Base-by-base conservation (phyloP, 306 rosid genomes). In the Amphicarpaea edgeworthii region DNA sequence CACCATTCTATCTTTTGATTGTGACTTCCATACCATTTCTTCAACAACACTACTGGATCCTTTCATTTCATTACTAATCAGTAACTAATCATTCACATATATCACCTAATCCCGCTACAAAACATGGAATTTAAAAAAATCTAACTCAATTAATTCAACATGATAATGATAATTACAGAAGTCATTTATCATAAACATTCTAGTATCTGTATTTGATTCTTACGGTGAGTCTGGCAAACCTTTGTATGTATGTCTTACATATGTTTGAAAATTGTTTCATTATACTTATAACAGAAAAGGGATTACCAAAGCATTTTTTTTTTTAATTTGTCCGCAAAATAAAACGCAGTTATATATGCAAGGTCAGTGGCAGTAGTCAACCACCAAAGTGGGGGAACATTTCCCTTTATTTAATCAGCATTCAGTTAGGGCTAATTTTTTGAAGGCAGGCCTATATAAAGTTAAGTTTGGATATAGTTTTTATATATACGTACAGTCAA, bases 241-340 rank as follows among this genome's bases (percentile, higher is more conserved):
- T n/a, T n/a, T n/a, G n/a, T n/a, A n/a, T n/a, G n/a, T n/a, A 49
- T 51, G 76, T 17, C 3, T 51, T 28, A 37, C 45, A 42, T 73
- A 49, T 11, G 55, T 16, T 73, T 73, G 30, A 72, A 73, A 30
- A 40, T 6, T 19, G 12, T 34, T 21, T 51, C 17, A 7, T 50
- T 34, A n/a, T n/a, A n/a, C n/a, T n/a, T n/a, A n/a, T n/a, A 70
- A 70, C 62, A 51, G 75, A 51, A 70, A 70, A 19, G 45, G 42
- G 19, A 26, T 58, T 9, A 12, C 6, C 41, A 72, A 55, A 11
- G 68, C 43, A 54, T 21, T 60, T 28, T 38, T 43, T 5, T 19
- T 26, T n/a, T n/a, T n/a, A n/a, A n/a, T n/a, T 11, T 26, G 60
- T 73, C 59, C 60, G 28, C 12, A 47, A 61, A 74, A 8, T 61